Conservation (phyloP, 208 protist species). For the Naegleria fowleri region DNA sequence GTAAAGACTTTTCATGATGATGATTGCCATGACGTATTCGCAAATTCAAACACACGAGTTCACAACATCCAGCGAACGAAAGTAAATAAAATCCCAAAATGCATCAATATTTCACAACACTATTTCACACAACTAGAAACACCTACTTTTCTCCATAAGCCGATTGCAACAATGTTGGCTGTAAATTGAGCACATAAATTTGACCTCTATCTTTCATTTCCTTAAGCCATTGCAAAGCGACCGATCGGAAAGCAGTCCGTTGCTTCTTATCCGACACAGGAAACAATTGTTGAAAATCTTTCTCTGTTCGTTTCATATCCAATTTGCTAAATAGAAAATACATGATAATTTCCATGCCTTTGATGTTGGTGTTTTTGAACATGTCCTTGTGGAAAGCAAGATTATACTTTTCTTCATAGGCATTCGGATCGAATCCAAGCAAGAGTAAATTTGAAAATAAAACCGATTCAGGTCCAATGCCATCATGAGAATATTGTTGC, state of each 20-base stretch:
- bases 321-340: not conserved
- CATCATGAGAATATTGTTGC: not conserved
- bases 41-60: not conserved
- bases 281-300: not conserved
- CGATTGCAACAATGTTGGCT: not conserved
- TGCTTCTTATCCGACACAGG: not conserved
- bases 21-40: too few relatives aligned
- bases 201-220: not conserved
- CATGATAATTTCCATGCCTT: slow-evolving; percentile 14
- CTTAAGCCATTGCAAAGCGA: not conserved
- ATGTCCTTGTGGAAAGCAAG: slow-evolving; percentile 13
- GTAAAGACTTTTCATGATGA: not conserved
- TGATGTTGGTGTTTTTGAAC: slow-evolving; percentile 17
- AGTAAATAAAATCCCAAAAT: too few relatives aligned
- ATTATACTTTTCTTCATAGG: not conserved
- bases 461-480: not conserved
- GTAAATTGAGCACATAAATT: not conserved
- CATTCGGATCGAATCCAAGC: not conserved
- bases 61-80: too few relatives aligned
- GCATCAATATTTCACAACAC: not conserved
- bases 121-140: not conserved
- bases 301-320: not conserved
- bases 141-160: slow-evolving; percentile 8
- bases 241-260: not conserved
- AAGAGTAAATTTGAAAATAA: slow-evolving; percentile 22